Conservation (phyloP, 108 stramenopile genomes). For the Skeletonema marinoi region DNA sequence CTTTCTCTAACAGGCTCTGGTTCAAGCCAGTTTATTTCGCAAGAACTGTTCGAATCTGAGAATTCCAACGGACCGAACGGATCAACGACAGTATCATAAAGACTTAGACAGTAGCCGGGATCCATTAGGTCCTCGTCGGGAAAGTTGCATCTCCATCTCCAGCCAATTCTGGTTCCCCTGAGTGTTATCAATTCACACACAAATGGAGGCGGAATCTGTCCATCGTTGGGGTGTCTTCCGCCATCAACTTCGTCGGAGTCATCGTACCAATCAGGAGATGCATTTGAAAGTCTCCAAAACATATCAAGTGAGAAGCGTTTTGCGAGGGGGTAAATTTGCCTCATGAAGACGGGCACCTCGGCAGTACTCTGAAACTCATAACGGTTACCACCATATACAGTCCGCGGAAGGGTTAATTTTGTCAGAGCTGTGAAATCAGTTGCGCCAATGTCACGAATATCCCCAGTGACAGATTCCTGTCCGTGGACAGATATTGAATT, state of each 20-base stretch:
- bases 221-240: no score
- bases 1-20: no score
- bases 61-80: no score
- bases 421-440: not conserved
- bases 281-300: not conserved
- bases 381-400: not conserved
- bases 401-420: not conserved
- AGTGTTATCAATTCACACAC: not conserved
- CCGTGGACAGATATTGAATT: no score
- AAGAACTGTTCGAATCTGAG: no score
- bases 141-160: no score
- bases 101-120: no score
- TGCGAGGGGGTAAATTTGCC: not conserved
- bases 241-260: not conserved
- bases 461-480: not conserved
- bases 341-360: not conserved
- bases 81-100: no score
- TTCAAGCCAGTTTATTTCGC: no score
- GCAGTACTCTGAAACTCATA: not conserved
- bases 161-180: no score
- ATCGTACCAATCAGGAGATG: conserved; percentile 1
- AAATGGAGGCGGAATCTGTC: not conserved
- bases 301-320: not conserved
- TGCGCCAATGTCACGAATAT: not conserved
- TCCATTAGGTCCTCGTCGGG: no score